A percentile compares a stretch with the other conserved stretches of the same genome.
These are phyloP conservation scores for Microascus cirrosus DNA, from an alignment of 2,329 filamentous ascomycete genomes.

Conservation along the genomic window DNA sequence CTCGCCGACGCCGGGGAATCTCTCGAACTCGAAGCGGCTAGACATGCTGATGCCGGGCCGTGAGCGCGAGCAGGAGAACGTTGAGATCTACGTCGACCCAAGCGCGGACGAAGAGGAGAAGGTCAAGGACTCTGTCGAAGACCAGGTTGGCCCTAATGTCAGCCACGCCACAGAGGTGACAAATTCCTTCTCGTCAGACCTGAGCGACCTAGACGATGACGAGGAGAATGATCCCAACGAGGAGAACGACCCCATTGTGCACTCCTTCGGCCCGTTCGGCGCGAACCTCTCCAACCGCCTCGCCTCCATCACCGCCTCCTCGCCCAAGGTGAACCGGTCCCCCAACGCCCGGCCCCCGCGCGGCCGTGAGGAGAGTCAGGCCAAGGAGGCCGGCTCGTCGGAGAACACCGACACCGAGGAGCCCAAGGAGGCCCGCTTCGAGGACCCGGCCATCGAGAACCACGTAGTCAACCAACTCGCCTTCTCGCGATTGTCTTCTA, in stretches of 20 bases:
- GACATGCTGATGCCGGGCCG: slow-evolving; percentile 41
- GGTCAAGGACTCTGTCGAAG: background rate
- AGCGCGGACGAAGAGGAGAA: slow-evolving; percentile 9
- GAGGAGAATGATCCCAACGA: slow-evolving; percentile 69
- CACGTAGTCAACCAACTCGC: slow-evolving; percentile 93
- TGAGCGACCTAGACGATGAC: slow-evolving; percentile 53
- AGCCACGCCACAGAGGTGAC: slow-evolving; percentile 19
- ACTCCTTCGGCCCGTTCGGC: slow-evolving; percentile 85
- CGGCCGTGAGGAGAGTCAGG: slow-evolving; percentile 9
- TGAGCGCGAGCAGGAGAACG: slow-evolving; percentile 8
- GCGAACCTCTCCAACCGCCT: slow-evolving; percentile 75
- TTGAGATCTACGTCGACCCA: slow-evolving; percentile 12
- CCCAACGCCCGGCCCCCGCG: slow-evolving; percentile 10
- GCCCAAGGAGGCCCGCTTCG: slow-evolving; percentile 5
- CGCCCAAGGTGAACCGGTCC: slow-evolving; percentile 35
- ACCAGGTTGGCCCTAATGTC: slow-evolving; percentile 8
- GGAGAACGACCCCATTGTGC: slow-evolving; percentile 87
- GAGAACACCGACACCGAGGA: background rate
- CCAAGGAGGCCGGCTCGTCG: slow-evolving; percentile 5
- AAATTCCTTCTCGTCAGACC: slow-evolving; percentile 40
- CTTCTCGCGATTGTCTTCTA: slow-evolving; percentile 85
- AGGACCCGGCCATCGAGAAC: slow-evolving; percentile 38
- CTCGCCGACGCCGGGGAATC: slow-evolving; percentile 33
- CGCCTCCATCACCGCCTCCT: slow-evolving; percentile 62
- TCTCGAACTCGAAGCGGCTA: slow-evolving; percentile 31